Base-by-base conservation (phyloP, 2,329 filamentous ascomycete genomes). In the Calonectria pseudoreteaudii region DNA sequence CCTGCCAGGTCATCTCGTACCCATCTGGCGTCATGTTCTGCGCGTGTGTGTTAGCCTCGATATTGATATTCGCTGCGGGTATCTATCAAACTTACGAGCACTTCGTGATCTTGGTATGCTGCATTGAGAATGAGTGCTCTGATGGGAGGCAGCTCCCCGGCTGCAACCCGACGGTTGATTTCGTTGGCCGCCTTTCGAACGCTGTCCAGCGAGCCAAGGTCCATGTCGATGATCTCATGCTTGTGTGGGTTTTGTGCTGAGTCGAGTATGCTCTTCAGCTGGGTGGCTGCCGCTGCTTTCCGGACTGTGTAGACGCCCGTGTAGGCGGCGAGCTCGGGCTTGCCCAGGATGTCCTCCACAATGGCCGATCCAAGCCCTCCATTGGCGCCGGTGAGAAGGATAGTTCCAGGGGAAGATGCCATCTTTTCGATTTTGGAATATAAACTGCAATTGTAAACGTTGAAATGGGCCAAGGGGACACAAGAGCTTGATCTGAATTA, bases 321-420 rank as follows among this genome's bases (percentile, higher is more conserved):
- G 71, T 86, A 83, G 31, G 79, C 77, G 4, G 83, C 82, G 14
- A 86, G 72, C 6, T 82, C 76, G 0, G 81, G 76, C 16, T 71
- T 78, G 20, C 74, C 72, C 44, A 84, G 49, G 36, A 86, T 80
- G 10, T 80, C 76, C 5, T 73, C 58, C 13, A 84, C 81, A 10
- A 85, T 83, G 28, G 81, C 80, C 14, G 82, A 82, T 10, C 84
- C 85, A 34, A 86, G 81, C 26, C 84, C 83, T 52, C 85, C 85
- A 69, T 86, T 86, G 44, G 84, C 77, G 9, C 85, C 85, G 6
- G 85, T 86, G 13, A 86, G 73, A 2, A 86, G 49, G 31, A 86
- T 81, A 2, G 82, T 80, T 69, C 84, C 83, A 70, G 75, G 67
- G 20, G 74, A 56, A 36, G 77, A 67, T 34, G 78, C 38, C 75